A percentile compares a stretch with the other conserved stretches of the same genome.
Conservation (phyloP, 163 green algal species). For the Chlorella variabilis region DNA sequence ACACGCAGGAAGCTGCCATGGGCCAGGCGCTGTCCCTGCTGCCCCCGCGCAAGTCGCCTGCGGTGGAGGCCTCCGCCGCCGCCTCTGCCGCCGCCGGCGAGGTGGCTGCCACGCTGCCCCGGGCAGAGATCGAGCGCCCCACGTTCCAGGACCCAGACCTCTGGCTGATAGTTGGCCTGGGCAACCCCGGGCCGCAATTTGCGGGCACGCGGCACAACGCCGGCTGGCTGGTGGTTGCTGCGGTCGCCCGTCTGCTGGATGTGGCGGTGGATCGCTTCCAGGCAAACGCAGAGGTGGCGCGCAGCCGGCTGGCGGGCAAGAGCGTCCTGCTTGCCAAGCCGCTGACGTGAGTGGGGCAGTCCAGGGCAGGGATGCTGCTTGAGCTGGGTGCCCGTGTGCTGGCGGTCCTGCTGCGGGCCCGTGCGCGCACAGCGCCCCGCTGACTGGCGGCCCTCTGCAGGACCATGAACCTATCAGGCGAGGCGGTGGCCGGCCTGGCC, state of each 20-base stretch:
- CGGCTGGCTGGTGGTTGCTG: constrained; percentile 56
- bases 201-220: constrained; percentile 72
- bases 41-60: constrained; percentile 15
- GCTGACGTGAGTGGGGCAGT: constrained; percentile 32
- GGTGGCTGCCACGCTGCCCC: neutral
- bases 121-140: too few relatives aligned
- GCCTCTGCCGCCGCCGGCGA: neutral
- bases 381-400: too few relatives aligned
- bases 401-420: too few relatives aligned
- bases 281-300: constrained; percentile 57
- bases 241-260: constrained; percentile 35
- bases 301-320: constrained; percentile 42
- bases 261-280: constrained; percentile 46
- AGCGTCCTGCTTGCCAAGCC: constrained; percentile 89
- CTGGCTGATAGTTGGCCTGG: constrained; percentile 68
- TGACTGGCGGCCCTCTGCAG: neutral
- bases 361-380: neutral
- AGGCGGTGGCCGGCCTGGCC: constrained; percentile 76
- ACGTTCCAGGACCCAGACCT: constrained; percentile 35
- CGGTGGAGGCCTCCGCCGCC: neutral
- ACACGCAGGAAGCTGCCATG: neutral
- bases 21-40: constrained; percentile 31
- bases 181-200: constrained; percentile 69
- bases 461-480: constrained; percentile 95
- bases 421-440: too few relatives aligned